These are phyloP conservation scores for Tritrichomonas foetus DNA, from an alignment of 208 protist genomes.

Conservation along the genomic window DNA sequence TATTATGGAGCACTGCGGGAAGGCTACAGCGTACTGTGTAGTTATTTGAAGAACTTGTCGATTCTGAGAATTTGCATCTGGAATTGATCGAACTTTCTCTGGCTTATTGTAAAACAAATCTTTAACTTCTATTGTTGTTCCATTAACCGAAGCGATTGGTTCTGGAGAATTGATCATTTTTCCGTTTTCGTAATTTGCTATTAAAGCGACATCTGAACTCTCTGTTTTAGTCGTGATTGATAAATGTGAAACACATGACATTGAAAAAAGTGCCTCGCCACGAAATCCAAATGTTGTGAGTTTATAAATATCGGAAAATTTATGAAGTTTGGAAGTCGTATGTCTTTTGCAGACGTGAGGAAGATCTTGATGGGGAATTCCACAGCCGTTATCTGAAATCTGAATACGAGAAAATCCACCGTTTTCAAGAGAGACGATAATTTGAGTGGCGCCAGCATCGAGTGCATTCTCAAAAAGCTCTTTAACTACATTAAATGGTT, in stretches of 20 bases:
- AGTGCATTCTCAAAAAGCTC: constrained; percentile 71
- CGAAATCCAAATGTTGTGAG: constrained; percentile 84
- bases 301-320: constrained; percentile 65
- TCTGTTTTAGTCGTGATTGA: background rate
- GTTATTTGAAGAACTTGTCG: background rate
- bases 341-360: constrained; percentile 45
- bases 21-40: background rate
- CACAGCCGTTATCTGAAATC: constrained; percentile 32
- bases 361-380: background rate
- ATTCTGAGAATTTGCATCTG: constrained; percentile 1
- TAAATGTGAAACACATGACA: constrained; percentile 54
- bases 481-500: constrained; percentile 64
- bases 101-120: constrained; percentile 41
- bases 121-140: background rate
- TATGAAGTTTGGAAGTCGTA: constrained; percentile 65
- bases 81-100: background rate
- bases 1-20: background rate
- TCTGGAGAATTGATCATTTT: background rate
- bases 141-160: background rate
- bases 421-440: constrained; percentile 50
- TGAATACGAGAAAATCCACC: constrained; percentile 37
- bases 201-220: background rate
- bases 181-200: constrained; percentile 3
- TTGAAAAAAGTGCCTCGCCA: constrained; percentile 85
- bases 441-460: constrained; percentile 63